Evolutionary conservation across 2,329 filamentous ascomycete species (phyloP).

Genomic region (Didymella pinodella): DNA sequence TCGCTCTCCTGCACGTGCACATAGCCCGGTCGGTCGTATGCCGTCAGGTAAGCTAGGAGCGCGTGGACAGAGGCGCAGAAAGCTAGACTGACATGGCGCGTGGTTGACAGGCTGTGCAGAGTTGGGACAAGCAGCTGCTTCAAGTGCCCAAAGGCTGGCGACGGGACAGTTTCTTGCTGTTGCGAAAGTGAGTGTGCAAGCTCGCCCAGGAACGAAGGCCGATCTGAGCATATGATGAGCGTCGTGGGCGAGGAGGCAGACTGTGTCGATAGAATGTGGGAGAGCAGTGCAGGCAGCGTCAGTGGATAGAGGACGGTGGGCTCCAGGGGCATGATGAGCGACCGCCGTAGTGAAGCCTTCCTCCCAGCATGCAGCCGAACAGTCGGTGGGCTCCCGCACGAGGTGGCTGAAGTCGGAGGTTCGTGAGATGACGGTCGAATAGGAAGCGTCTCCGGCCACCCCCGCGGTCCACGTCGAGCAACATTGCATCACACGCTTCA

Average conservation of each 20-base stretch:
- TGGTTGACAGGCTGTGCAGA: slow-evolving; percentile 72
- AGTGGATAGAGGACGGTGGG: slow-evolving; percentile 52
- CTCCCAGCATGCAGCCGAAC: not conserved
- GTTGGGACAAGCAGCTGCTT: slow-evolving; percentile 65
- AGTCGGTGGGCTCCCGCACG: too few relatives aligned
- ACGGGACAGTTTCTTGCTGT: slow-evolving; percentile 13
- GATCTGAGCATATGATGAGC: slow-evolving; percentile 74
- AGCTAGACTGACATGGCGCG: slow-evolving; percentile 71
- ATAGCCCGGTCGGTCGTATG: slow-evolving; percentile 38
- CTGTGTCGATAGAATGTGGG: slow-evolving; percentile 65
- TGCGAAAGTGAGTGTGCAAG: slow-evolving; percentile 60
- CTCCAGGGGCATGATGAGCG: slow-evolving; percentile 25
- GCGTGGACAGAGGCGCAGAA: slow-evolving; percentile 80
- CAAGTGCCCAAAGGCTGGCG: slow-evolving; percentile 7
- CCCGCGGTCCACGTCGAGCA: slow-evolving; percentile 15
- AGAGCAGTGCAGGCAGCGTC: slow-evolving; percentile 63
- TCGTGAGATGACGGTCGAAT: slow-evolving; percentile 5
- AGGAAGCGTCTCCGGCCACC: slow-evolving; percentile 10
- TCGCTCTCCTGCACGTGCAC: slow-evolving; percentile 17
- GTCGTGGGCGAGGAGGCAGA: slow-evolving; percentile 65
- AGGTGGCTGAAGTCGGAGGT: slow-evolving; percentile 4
- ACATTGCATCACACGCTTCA: slow-evolving; percentile 20
- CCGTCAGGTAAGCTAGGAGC: slow-evolving; percentile 77
- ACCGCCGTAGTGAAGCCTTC: not conserved
- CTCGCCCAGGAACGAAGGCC: slow-evolving; percentile 68